Percentiles rank a stretch among this genome's conserved stretches.
Conservation (phyloP, 495 filamentous ascomycete genomes). For the Podospora pseudocomata region DNA sequence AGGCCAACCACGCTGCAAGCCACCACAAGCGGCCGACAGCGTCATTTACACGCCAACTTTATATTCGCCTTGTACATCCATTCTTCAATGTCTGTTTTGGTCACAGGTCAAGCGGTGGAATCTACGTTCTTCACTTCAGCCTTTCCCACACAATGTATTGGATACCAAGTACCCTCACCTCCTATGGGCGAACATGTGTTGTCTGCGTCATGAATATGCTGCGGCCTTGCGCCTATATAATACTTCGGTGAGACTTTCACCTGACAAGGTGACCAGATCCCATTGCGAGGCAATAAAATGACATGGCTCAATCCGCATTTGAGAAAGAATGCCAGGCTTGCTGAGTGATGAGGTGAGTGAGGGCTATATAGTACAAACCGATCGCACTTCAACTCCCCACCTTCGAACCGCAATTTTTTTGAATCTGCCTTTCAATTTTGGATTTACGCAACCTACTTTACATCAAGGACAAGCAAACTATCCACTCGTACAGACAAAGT, state of each 20-base stretch:
- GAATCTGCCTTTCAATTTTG: too few relatives aligned
- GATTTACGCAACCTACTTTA: too few relatives aligned
- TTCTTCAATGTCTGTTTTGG: too few relatives aligned
- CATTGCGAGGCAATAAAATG: too few relatives aligned
- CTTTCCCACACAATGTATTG: neutral
- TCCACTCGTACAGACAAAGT: neutral
- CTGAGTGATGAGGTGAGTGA: neutral
- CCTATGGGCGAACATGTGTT: neutral
- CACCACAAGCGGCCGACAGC: too few relatives aligned
- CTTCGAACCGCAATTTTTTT: too few relatives aligned
- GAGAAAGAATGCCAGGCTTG: neutral
- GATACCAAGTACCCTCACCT: neutral
- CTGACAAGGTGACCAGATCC: neutral
- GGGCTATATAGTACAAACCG: neutral
- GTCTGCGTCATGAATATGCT: neutral
- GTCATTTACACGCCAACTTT: too few relatives aligned
- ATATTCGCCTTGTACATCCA: too few relatives aligned
- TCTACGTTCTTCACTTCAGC: too few relatives aligned
- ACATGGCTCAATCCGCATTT: neutral
- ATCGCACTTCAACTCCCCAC: neutral
- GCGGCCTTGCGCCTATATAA: too few relatives aligned
- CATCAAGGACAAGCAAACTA: neutral
- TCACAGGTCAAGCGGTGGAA: too few relatives aligned
- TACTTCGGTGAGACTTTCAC: neutral
- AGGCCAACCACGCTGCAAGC: too few relatives aligned